A percentile compares a stretch with the other conserved stretches of the same genome.
Conservation (phyloP, 2,329 filamentous ascomycete species). For the Cytospora piceicola region DNA sequence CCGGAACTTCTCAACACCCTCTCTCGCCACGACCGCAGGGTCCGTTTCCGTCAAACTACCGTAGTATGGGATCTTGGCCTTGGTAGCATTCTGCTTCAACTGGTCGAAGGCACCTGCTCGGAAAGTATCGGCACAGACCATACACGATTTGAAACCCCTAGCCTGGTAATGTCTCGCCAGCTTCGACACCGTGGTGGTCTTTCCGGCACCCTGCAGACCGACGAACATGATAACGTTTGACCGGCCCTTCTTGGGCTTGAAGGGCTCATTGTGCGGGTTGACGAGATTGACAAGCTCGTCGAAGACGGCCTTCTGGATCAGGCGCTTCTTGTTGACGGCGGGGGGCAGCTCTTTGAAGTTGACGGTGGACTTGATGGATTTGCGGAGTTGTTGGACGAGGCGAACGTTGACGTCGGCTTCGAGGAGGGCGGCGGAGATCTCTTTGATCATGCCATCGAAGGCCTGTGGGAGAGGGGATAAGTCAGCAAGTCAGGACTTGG, state of each 20-base stretch:
- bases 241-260: conserved; percentile 96
- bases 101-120: conserved; percentile 98
- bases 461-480: conserved; percentile 56
- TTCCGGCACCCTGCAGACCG: conserved; percentile 94
- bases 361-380: conserved; percentile 87
- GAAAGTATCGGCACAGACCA: conserved; percentile 98
- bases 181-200: conserved; percentile 98
- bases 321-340: conserved; percentile 94
- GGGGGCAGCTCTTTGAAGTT: conserved; percentile 94
- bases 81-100: conserved; percentile 97
- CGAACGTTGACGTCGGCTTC: conserved; percentile 97
- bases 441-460: conserved; percentile 97
- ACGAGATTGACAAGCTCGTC: conserved; percentile 95
- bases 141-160: conserved; percentile 86
- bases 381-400: conserved; percentile 87
- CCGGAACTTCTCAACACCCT: conserved; percentile 98
- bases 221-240: conserved; percentile 99
- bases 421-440: conserved; percentile 93
- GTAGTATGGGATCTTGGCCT: conserved; percentile 98
- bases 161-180: conserved; percentile 93
- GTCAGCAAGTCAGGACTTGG: conserved; percentile 40
- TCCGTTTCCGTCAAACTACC: conserved; percentile 96
- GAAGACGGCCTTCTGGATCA: conserved; percentile 97
- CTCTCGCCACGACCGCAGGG: conserved; percentile 87
- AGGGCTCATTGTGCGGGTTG: conserved; percentile 91